Percentiles rank a stretch among this genome's conserved stretches.
These are phyloP conservation scores for Erucastrum elatum DNA, from an alignment of 345 rosid species.

Conservation along the genomic window DNA sequence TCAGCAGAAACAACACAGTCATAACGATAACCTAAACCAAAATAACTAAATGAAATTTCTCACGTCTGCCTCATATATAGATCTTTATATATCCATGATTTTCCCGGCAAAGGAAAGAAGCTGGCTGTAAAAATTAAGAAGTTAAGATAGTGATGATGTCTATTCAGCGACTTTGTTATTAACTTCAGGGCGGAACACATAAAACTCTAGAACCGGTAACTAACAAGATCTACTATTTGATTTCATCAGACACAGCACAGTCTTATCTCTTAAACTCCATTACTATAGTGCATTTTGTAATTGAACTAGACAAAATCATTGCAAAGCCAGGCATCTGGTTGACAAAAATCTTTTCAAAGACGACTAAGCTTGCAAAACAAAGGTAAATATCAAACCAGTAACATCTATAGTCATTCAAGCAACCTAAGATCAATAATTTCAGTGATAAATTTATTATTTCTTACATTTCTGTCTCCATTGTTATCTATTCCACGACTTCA, in stretches of 20 bases:
- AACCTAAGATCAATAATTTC: background rate
- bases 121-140: background rate
- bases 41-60: background rate
- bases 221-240: background rate
- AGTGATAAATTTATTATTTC: background rate
- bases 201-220: background rate
- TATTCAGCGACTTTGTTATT: background rate
- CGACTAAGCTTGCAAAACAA: background rate
- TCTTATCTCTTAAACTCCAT: background rate
- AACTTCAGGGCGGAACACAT: background rate
- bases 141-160: background rate
- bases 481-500: background rate
- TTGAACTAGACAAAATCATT: background rate
- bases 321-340: background rate
- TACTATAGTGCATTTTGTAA: background rate
- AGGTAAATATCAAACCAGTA: background rate
- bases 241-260: background rate
- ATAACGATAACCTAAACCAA: slow-evolving; percentile 16
- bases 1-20: slow-evolving; percentile 1
- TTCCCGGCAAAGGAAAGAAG: background rate
- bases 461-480: background rate
- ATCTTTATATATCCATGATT: background rate
- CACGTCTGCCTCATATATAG: background rate
- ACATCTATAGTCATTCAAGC: background rate
- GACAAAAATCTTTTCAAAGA: background rate